A percentile compares a stretch with the other conserved stretches of the same genome.
Conservation (phyloP, 164 flowering plant species). For the Brasenia schreberi region DNA sequence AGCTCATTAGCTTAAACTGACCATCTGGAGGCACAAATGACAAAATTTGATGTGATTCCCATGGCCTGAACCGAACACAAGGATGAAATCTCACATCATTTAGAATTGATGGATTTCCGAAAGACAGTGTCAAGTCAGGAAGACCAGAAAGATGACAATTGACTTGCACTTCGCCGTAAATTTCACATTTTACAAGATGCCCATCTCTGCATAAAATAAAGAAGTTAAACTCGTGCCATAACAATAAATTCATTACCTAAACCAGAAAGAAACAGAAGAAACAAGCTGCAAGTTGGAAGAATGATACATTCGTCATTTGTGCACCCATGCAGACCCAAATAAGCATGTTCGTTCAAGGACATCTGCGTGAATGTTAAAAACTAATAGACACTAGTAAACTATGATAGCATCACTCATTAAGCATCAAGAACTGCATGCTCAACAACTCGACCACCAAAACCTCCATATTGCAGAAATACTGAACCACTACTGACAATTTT, state of each 20-base stretch:
- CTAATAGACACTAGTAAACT: not conserved
- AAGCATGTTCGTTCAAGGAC: too few relatives aligned
- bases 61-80: constrained; percentile 90
- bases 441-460: too few relatives aligned
- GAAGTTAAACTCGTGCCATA: not conserved
- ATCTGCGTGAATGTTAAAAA: not conserved
- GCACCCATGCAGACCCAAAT: not conserved
- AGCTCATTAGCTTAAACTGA: constrained; percentile 89
- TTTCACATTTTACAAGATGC: constrained; percentile 72
- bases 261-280: not conserved
- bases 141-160: constrained; percentile 83
- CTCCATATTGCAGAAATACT: too few relatives aligned
- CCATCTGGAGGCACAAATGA: constrained; percentile 99
- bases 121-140: constrained; percentile 91
- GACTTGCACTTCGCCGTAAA: constrained; percentile 86
- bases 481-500: too few relatives aligned
- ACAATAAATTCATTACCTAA: not conserved
- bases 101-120: constrained; percentile 73
- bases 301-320: not conserved
- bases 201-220: constrained; percentile 56
- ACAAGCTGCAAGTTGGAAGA: not conserved
- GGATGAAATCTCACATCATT: constrained; percentile 96
- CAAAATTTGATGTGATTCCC: constrained; percentile 87
- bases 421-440: too few relatives aligned
- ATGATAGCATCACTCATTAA: too few relatives aligned